Evolutionary conservation across 2,329 filamentous ascomycete genomes (phyloP).

Genomic region (Stachybotrys chlorohalonatus): DNA sequence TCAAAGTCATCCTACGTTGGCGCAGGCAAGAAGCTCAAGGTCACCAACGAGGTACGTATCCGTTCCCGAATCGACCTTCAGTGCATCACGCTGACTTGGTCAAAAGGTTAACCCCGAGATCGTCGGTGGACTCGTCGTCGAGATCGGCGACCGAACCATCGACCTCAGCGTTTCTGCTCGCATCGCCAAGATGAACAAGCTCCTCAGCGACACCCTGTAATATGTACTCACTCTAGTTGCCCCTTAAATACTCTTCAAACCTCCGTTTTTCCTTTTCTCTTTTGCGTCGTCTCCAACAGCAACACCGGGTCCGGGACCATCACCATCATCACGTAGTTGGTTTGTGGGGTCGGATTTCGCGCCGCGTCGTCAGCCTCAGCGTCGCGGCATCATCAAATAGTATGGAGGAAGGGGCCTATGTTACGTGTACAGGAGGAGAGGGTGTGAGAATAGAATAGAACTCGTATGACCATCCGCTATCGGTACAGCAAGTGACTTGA

Average conservation of each 20-base stretch:
- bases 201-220: slow-evolving; percentile 94
- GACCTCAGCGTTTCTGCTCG: slow-evolving; percentile 92
- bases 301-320: not conserved
- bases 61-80: not conserved
- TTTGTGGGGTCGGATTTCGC: not conserved
- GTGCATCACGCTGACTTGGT: not conserved
- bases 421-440: not conserved
- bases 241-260: slow-evolving; percentile 7
- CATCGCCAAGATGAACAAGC: slow-evolving; percentile 99
- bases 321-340: not conserved
- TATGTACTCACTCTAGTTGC: slow-evolving; percentile 21
- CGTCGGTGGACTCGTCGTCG: slow-evolving; percentile 85
- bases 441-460: not conserved
- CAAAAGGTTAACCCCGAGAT: slow-evolving; percentile 88
- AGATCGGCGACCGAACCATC: slow-evolving; percentile 96
- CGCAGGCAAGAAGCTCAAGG: slow-evolving; percentile 95
- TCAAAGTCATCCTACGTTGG: slow-evolving; percentile 82
- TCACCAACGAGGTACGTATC: slow-evolving; percentile 69
- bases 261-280: slow-evolving; percentile 14
- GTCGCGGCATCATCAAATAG: not conserved
- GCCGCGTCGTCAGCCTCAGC: not conserved
- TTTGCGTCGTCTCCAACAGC: not conserved
- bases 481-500: not conserved
- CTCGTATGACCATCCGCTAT: not conserved
- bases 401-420: not conserved